A percentile compares a stretch with the other conserved stretches of the same genome.
Conservation (phyloP, 352 stramenopile species). For the Thalassiosira hispida region DNA sequence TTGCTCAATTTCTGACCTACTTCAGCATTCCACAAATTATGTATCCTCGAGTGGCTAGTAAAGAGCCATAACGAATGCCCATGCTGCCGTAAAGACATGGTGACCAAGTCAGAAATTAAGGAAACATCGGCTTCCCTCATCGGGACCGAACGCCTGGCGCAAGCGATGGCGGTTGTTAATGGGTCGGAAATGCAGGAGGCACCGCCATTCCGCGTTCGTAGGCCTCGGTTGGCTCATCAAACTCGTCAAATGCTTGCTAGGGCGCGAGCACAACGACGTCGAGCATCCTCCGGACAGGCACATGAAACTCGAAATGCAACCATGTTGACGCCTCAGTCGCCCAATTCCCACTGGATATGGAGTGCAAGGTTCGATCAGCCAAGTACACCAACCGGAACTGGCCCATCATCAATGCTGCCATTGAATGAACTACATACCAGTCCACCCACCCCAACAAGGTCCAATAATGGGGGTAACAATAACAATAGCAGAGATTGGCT, state of each 20-base stretch:
- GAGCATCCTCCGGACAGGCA: not conserved
- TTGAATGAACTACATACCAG: constrained; percentile 18
- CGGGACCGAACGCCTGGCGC: constrained; percentile 34
- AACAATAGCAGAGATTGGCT: constrained; percentile 24
- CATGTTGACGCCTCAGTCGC: not conserved
- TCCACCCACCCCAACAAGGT: constrained; percentile 5
- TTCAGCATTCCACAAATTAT: constrained; percentile 50
- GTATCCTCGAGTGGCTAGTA: constrained; percentile 52
- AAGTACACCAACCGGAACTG: not conserved
- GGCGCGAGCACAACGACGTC: not conserved
- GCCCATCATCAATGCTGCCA: not conserved
- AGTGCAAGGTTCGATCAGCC: constrained; percentile 17
- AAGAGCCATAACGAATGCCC: constrained; percentile 47
- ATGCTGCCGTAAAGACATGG: constrained; percentile 46
- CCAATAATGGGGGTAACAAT: constrained; percentile 2
- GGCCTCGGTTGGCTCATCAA: constrained; percentile 19
- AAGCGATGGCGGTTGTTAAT: constrained; percentile 32
- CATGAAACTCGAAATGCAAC: not conserved
- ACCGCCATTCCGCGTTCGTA: constrained; percentile 30
- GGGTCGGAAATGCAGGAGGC: constrained; percentile 36
- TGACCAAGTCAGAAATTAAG: constrained; percentile 50
- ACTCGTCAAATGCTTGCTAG: constrained; percentile 19
- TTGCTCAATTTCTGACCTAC: not conserved
- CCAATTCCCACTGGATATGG: constrained; percentile 37
- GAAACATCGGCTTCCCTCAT: constrained; percentile 46